Evolutionary conservation across 805 yeast genomes (phyloP), one percentile per base, ranked within the genome.

Genomic region (Blastobotrys robertii): DNA sequence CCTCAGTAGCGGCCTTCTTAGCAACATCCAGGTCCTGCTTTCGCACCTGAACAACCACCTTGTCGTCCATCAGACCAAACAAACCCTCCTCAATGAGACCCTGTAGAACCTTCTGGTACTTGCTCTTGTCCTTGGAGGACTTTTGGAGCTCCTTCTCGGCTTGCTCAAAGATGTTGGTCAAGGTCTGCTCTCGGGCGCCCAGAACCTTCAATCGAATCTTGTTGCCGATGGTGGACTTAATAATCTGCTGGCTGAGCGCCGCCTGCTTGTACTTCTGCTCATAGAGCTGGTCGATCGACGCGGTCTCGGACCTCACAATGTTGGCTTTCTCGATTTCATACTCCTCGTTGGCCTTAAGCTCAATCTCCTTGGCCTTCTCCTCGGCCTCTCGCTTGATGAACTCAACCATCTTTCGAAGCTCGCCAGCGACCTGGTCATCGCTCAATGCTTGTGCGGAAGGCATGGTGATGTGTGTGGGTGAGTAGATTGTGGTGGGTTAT

Each of bases 351-450:
- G 97, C 96, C 70, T 92, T 94, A 58, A 92, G 73, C 63, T 75
- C 80, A 60, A 92, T 87, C 67, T 92, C 99, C 64, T 84, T 85
- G 53, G 97, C 96, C 70, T 92, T 92, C 66, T 92, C 99, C 59
- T 88, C 94, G 33, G 99, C 99, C 70, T 92, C 99, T 76, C 90
- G 92, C 69, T 83, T 85, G 76, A 92, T 92, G 79, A 92, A 92
- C 62, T 94, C 88, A 64, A 90, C 95, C 97, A 92, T 92, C 73
- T 92, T 92, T 64, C 81, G 80, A 66, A 92, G 84, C 72, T 92
- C 98, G 56, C 86, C 86, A 60, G 83, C 87, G 54, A 90, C 97
- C 62, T 70, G 74, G 52, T 67, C 72, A 51, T 70, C 76, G 35
- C 73, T 69, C 42, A 71, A 58, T 36, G 62, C 67, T 48, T 57